Conservation (phyloP, 2,329 filamentous ascomycete genomes). For the Arthrobotrys entomopaga region DNA sequence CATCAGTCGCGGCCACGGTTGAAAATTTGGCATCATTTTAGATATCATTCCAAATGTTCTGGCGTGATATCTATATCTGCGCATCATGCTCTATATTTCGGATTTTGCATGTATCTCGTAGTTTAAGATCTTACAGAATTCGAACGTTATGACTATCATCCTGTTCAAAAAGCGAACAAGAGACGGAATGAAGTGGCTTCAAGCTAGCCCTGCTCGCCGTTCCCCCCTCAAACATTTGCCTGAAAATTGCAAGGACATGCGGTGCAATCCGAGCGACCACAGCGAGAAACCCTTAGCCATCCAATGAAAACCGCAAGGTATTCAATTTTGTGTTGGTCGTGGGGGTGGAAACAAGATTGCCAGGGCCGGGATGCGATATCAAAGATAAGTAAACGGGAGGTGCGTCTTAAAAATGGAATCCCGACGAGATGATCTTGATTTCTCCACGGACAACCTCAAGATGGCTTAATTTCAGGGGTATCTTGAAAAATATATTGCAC, state of each 20-base stretch:
- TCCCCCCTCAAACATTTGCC: slow-evolving; percentile 19
- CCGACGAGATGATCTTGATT: slow-evolving; percentile 6
- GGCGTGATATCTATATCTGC: too few species aligned
- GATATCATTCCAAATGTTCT: too few species aligned
- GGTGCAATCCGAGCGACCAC: not conserved
- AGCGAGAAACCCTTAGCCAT: not conserved
- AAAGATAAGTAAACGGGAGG: slow-evolving; percentile 3
- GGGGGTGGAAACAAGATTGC: slow-evolving; percentile 28
- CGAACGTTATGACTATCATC: too few species aligned
- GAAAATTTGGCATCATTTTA: too few species aligned
- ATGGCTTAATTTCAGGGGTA: slow-evolving; percentile 32
- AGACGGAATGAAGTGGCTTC: slow-evolving; percentile 1
- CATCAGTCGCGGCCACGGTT: too few species aligned
- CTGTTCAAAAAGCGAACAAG: too few species aligned
- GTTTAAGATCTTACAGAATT: too few species aligned
- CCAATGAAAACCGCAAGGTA: not conserved
- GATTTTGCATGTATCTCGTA: too few species aligned
- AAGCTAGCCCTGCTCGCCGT: slow-evolving; percentile 14
- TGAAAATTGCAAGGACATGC: slow-evolving; percentile 35
- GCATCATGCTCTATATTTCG: too few species aligned
- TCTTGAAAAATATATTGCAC: slow-evolving; percentile 3
- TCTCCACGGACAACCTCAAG: slow-evolving; percentile 28
- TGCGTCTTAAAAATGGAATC: slow-evolving; percentile 7
- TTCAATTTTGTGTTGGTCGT: slow-evolving; percentile 30
- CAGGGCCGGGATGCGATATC: not conserved